phyloP scores from a whole-genome alignment of 345 rosid genomes.

The rapeseed (Brassica napus) region Da-Ae NC_063443.1:15739501-15740000 shows the following conservation, averaged over 20 bases:
- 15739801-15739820: conserved; percentile 1
- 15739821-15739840: not conserved
- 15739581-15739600: not conserved
- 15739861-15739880: not conserved
- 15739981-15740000: not conserved
- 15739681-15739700: conserved; percentile 40
- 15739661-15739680: conserved; percentile 4
- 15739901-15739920: not conserved
- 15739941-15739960: not conserved
- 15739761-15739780: conserved; percentile 4
- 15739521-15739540: not conserved
- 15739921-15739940: not conserved
- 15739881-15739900: not conserved
- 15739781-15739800: conserved; percentile 41
- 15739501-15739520: not conserved
- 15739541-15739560: not conserved
- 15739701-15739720: conserved; percentile 30
- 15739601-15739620: conserved; percentile 32
- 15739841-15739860: not conserved
- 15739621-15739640: conserved; percentile 36
- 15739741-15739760: not conserved
- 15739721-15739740: conserved; percentile 21
- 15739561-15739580: conserved; percentile 27
- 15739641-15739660: not conserved
- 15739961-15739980: not conserved